phyloP scores from a whole-genome alignment of 2,329 filamentous ascomycete species.

The Xylaria sp. region DNA sequence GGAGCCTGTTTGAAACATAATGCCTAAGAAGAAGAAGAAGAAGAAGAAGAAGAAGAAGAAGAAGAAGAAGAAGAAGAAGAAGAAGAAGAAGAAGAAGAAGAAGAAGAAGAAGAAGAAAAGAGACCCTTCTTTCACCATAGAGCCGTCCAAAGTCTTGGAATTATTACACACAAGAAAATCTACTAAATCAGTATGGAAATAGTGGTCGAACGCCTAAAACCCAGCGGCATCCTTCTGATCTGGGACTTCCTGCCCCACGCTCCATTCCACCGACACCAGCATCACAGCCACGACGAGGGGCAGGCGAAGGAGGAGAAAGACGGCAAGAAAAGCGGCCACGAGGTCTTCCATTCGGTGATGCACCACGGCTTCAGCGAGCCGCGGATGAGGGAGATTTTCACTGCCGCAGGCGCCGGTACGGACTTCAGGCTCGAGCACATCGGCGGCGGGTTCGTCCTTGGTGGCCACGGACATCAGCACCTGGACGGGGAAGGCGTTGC shows the following conservation, averaged over 20 bases:
- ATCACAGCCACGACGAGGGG: constrained; percentile 5
- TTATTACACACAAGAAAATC: neutral
- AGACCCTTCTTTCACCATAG: neutral
- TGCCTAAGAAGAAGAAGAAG: neutral
- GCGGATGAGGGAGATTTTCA: constrained; percentile 69
- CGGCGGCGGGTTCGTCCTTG: constrained; percentile 55
- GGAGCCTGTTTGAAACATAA: neutral
- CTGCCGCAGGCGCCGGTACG: constrained; percentile 66
- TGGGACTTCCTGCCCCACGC: constrained; percentile 72
- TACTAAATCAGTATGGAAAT: neutral
- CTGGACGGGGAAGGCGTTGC: neutral
- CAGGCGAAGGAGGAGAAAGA: constrained; percentile 49
- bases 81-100: too few species aligned
- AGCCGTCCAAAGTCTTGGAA: neutral
- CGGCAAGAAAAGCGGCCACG: constrained; percentile 16
- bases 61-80: too few species aligned
- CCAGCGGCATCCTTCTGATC: constrained; percentile 74
- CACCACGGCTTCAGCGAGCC: constrained; percentile 73
- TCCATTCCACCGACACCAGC: constrained; percentile 26
- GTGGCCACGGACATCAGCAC: constrained; percentile 10
- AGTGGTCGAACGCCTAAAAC: constrained; percentile 69
- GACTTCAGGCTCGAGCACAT: constrained; percentile 68
- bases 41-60: neutral
- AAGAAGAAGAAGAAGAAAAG: neutral
- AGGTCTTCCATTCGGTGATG: constrained; percentile 62